Conservation (phyloP, 2,329 filamentous ascomycete species). For the Diaporthe caulivora region DNA sequence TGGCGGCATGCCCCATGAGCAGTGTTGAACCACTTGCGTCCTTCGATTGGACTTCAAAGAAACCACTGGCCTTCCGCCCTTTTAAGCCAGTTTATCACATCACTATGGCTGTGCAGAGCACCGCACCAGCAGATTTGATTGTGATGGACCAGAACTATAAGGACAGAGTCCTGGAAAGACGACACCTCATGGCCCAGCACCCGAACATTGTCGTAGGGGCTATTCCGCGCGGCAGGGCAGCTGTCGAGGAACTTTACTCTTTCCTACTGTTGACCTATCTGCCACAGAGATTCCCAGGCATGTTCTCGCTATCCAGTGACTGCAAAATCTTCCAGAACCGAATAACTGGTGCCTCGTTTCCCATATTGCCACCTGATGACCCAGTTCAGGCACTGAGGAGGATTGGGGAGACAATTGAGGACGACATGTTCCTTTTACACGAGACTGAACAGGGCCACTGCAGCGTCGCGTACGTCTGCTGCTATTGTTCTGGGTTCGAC, state of each 20-base stretch:
- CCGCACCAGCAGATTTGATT: conserved; percentile 63
- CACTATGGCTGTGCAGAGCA: conserved; percentile 62
- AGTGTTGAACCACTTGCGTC: conserved; percentile 46
- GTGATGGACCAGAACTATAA: conserved; percentile 65
- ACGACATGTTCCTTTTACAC: conserved; percentile 65
- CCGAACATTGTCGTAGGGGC: conserved; percentile 56
- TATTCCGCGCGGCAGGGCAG: conserved; percentile 52
- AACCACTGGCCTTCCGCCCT: conserved; percentile 57
- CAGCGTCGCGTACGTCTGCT: conserved; percentile 63
- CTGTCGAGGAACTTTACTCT: conserved; percentile 62
- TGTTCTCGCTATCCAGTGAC: conserved; percentile 56
- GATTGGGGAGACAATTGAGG: conserved; percentile 65
- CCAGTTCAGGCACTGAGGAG: conserved; percentile 52
- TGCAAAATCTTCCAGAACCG: conserved; percentile 53
- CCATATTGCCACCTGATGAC: conserved; percentile 48
- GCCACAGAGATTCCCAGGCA: conserved; percentile 60
- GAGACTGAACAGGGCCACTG: conserved; percentile 57
- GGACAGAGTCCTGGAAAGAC: conserved; percentile 55
- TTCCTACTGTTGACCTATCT: conserved; percentile 62
- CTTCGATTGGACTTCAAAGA: conserved; percentile 56
- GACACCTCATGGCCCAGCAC: conserved; percentile 54
- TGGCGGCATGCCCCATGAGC: conserved; percentile 32
- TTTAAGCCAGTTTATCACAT: conserved; percentile 67
- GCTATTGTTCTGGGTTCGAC: conserved; percentile 66
- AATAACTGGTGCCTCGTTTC: conserved; percentile 50